phyloP scores from a whole-genome alignment of 2,329 filamentous ascomycete genomes.

The Neofusicoccum kwambonambiense region DNA sequence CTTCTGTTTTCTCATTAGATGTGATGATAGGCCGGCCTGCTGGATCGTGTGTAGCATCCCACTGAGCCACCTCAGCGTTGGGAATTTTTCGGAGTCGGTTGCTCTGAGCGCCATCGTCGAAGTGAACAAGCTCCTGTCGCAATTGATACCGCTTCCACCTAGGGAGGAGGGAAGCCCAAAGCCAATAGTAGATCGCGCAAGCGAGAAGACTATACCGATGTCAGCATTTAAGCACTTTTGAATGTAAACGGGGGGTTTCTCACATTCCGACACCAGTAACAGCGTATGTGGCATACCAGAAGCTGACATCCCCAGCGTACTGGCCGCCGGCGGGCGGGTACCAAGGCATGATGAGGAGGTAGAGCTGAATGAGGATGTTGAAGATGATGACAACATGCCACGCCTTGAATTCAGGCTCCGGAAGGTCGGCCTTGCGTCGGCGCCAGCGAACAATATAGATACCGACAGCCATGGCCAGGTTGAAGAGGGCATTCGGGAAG shows the following conservation, averaged over 20 bases:
- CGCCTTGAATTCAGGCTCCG: slow-evolving; percentile 53
- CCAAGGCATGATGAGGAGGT: slow-evolving; percentile 69
- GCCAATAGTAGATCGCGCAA: slow-evolving; percentile 58
- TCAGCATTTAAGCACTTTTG: background rate
- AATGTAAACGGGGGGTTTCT: slow-evolving; percentile 35
- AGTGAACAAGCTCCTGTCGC: slow-evolving; percentile 53
- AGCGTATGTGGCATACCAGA: slow-evolving; percentile 72
- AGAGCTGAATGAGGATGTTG: slow-evolving; percentile 59
- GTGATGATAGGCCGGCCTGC: slow-evolving; percentile 20
- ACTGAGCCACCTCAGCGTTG: slow-evolving; percentile 49
- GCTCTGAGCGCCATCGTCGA: slow-evolving; percentile 50
- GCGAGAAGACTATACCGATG: slow-evolving; percentile 45
- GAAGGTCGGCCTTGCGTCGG: slow-evolving; percentile 52
- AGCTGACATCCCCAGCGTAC: slow-evolving; percentile 64
- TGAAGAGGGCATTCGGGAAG: slow-evolving; percentile 61
- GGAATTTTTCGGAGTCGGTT: slow-evolving; percentile 58
- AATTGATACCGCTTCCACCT: slow-evolving; percentile 54
- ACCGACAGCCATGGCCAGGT: slow-evolving; percentile 56
- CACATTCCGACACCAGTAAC: slow-evolving; percentile 64
- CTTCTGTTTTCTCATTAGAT: too few species aligned
- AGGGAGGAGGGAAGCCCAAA: slow-evolving; percentile 60
- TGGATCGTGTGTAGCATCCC: slow-evolving; percentile 60
- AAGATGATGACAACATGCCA: slow-evolving; percentile 62
- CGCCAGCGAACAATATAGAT: slow-evolving; percentile 58
- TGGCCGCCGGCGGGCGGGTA: slow-evolving; percentile 62